Conservation (phyloP, 2,329 filamentous ascomycete species). For the Aspergillus floridensis region DNA sequence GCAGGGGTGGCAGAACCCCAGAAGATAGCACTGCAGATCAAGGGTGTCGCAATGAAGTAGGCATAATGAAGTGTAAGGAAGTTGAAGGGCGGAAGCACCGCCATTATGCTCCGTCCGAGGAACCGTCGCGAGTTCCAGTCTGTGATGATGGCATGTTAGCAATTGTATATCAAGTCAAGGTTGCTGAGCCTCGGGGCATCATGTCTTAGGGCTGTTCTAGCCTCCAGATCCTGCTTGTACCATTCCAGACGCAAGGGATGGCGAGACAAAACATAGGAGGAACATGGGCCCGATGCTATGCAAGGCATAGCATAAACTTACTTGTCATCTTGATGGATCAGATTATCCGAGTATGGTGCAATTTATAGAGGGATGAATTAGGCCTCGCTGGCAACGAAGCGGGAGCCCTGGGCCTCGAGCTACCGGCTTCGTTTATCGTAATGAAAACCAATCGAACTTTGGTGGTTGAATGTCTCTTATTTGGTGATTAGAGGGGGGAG, state of each 20-base stretch:
- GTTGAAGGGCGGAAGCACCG: constrained; percentile 47
- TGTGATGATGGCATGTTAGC: constrained; percentile 13
- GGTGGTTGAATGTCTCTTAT: background rate
- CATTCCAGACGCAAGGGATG: background rate
- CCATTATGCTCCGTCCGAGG: constrained; percentile 24
- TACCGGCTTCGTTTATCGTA: background rate
- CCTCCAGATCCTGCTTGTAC: background rate
- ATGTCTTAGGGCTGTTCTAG: background rate
- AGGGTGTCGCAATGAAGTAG: constrained; percentile 60
- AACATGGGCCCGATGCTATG: background rate
- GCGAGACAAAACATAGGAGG: background rate
- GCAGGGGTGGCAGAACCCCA: constrained; percentile 53
- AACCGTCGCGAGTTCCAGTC: constrained; percentile 21
- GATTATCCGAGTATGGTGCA: background rate
- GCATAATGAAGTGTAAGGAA: constrained; percentile 65
- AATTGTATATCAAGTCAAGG: background rate
- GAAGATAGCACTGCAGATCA: constrained; percentile 60
- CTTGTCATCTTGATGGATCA: background rate
- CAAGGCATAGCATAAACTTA: background rate
- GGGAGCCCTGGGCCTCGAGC: background rate
- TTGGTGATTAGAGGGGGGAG: background rate
- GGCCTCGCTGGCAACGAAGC: constrained; percentile 6
- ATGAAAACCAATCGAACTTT: background rate
- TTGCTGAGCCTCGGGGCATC: background rate
- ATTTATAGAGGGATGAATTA: background rate